A percentile compares a stretch with the other conserved stretches of the same genome.
phyloP scores from a whole-genome alignment of 2,329 filamentous ascomycete species.

The Epichloe brachyelytri region DNA sequence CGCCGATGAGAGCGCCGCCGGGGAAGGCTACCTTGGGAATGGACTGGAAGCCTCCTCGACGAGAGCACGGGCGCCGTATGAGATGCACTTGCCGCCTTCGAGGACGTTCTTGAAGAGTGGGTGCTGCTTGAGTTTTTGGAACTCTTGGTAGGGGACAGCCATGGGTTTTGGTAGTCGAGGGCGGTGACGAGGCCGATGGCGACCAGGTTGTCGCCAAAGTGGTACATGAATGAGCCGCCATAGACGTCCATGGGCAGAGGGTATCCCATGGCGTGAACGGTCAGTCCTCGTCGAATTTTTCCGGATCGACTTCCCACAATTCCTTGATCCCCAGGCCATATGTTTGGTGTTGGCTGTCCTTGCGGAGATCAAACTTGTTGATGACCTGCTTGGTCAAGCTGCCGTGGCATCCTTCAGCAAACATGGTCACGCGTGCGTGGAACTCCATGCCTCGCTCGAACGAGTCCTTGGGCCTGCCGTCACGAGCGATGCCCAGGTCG shows the following conservation, averaged over 20 bases:
- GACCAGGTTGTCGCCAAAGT: constrained; percentile 95
- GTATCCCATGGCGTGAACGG: constrained; percentile 87
- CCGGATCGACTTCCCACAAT: constrained; percentile 90
- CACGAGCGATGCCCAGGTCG: constrained; percentile 71
- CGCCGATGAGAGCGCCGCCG: constrained; percentile 86
- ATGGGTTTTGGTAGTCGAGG: constrained; percentile 92
- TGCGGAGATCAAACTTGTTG: constrained; percentile 82
- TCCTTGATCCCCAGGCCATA: constrained; percentile 94
- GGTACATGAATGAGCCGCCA: constrained; percentile 98
- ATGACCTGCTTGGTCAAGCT: constrained; percentile 90
- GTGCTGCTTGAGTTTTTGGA: constrained; percentile 97
- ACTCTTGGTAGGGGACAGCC: constrained; percentile 89
- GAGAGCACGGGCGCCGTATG: constrained; percentile 82
- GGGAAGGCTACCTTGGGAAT: constrained; percentile 96
- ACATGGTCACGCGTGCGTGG: constrained; percentile 79
- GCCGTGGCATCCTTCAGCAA: constrained; percentile 91
- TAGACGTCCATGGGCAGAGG: constrained; percentile 82
- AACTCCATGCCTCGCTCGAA: constrained; percentile 99
- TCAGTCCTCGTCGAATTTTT: constrained; percentile 76
- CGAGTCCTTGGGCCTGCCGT: constrained; percentile 73
- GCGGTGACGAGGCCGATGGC: constrained; percentile 84
- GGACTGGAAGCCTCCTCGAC: constrained; percentile 95
- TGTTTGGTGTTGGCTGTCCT: constrained; percentile 85
- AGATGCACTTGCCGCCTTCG: constrained; percentile 96
- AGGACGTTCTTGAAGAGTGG: constrained; percentile 76